These are phyloP conservation scores for Teunomyces cretensis DNA, from an alignment of 805 yeast genomes.

Conservation along the genomic window DNA sequence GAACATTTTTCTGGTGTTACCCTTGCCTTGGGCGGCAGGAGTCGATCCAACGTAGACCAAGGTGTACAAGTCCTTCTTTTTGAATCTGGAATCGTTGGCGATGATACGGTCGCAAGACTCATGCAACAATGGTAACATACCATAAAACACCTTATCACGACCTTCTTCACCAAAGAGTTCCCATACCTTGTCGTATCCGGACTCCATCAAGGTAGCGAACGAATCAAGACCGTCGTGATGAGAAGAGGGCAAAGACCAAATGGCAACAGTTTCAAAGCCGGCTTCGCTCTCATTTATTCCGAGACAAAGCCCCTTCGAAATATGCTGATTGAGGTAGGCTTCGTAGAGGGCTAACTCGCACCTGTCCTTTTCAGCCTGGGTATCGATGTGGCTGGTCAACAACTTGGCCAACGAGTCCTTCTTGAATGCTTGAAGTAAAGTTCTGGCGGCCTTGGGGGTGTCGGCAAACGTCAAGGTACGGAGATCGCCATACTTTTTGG, in stretches of 20 bases:
- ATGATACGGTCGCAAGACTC: conserved; percentile 47
- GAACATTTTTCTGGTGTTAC: conserved; percentile 51
- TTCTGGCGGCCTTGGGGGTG: conserved; percentile 34
- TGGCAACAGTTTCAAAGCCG: conserved; percentile 52
- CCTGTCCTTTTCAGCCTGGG: conserved; percentile 13
- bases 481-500: conserved; percentile 7
- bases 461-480: conserved; percentile 16
- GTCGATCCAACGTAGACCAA: conserved; percentile 48
- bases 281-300: conserved; percentile 47
- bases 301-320: conserved; percentile 48
- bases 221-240: conserved; percentile 42
- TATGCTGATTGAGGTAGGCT: conserved; percentile 51
- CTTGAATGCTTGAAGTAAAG: conserved; percentile 36
- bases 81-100: conserved; percentile 38
- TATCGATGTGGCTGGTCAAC: conserved; percentile 25
- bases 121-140: conserved; percentile 52
- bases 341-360: conserved; percentile 46
- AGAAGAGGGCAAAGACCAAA: conserved; percentile 53
- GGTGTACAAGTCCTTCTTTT: conserved; percentile 37
- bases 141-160: conserved; percentile 48
- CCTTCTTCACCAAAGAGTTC: conserved; percentile 49
- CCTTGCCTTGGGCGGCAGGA: conserved; percentile 52
- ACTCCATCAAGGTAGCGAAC: conserved; percentile 46
- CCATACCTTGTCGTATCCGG: conserved; percentile 55
- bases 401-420: conserved; percentile 35